Conservation (phyloP, 2,329 filamentous ascomycete species). For the Grosmannia serpens region DNA sequence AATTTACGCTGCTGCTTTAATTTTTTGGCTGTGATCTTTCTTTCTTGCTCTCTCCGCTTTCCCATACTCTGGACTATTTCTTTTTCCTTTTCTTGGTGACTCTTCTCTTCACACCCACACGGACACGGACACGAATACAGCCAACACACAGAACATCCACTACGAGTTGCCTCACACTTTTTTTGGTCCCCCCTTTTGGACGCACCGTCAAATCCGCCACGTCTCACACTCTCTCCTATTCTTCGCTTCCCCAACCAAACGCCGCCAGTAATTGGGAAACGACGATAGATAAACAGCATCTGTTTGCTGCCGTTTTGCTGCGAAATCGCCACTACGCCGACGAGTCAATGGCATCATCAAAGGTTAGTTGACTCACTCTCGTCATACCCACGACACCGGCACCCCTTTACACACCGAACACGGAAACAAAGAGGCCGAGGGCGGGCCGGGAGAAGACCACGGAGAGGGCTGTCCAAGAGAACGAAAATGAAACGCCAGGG, state of each 20-base stretch:
- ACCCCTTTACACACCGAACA: background rate
- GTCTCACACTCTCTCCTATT: background rate
- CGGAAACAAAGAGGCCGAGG: background rate
- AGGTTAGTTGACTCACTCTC: conserved; percentile 8
- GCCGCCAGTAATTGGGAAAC: background rate
- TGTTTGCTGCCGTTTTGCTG: background rate
- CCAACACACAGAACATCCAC: background rate
- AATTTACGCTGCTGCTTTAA: conserved; percentile 5
- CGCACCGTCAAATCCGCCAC: background rate
- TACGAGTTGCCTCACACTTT: background rate
- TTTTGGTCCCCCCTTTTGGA: background rate
- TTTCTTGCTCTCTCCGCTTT: conserved; percentile 1
- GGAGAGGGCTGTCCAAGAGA: background rate
- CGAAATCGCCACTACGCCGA: background rate
- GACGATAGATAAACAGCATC: background rate
- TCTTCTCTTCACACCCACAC: background rate
- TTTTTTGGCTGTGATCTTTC: conserved; percentile 6
- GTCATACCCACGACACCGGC: background rate
- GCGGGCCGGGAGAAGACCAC: too few relatives aligned
- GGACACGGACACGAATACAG: background rate
- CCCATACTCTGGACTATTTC: background rate
- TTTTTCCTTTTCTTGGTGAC: background rate
- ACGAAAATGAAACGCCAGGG: background rate
- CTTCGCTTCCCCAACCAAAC: background rate
- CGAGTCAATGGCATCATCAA: conserved; percentile 20